Evolutionary conservation across 331 rosid species (phyloP).

Genomic region (Cydonia oblonga): DNA sequence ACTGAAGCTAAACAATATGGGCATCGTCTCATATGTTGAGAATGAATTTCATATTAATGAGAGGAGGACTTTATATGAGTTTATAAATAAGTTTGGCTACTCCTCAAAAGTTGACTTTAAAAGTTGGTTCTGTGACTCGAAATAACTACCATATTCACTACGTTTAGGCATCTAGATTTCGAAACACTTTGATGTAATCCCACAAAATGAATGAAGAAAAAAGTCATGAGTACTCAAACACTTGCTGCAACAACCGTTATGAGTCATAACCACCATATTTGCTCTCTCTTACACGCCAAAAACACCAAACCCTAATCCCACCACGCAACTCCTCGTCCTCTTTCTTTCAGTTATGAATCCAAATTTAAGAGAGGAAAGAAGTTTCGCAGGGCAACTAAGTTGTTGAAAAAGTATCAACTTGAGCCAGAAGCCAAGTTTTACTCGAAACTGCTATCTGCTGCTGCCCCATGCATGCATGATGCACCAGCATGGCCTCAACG

Average conservation of each 20-base stretch:
- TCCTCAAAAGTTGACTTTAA: no score
- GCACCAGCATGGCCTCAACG: neutral
- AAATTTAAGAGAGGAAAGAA: neutral
- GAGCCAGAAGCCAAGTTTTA: neutral
- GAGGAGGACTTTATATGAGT: fast-evolving
- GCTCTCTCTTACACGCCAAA: neutral
- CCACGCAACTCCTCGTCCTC: neutral
- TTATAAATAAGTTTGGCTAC: no score
- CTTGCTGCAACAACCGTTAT: neutral
- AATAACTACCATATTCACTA: no score
- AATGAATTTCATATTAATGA: no score
- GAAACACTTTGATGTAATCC: no score
- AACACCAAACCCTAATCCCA: neutral
- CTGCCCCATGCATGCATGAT: neutral
- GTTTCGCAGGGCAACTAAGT: neutral
- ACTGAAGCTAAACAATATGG: no score
- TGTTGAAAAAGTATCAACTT: neutral
- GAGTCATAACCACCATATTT: no score
- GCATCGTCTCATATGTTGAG: no score
- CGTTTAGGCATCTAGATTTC: no score
- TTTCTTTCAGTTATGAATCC: neutral
- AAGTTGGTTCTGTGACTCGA: no score
- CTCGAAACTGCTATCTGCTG: neutral
- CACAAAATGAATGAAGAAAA: no score
- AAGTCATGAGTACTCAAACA: no score